phyloP scores from a whole-genome alignment of 495 filamentous ascomycete species.

The Aspergillus ellipticus region DNA sequence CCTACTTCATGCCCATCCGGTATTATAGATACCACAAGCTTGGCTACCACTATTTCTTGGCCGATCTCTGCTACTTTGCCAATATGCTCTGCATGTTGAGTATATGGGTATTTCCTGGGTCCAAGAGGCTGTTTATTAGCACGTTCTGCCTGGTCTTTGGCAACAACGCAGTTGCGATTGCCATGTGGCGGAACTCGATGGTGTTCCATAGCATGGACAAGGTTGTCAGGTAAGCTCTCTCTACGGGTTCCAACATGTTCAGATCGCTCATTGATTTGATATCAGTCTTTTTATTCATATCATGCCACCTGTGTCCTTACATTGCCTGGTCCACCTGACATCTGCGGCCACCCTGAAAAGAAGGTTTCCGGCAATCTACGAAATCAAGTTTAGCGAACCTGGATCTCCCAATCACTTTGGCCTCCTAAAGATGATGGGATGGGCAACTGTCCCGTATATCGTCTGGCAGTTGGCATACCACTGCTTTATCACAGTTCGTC shows the following conservation, averaged over 20 bases:
- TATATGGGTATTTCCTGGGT: constrained; percentile 87
- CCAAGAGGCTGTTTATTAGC: constrained; percentile 88
- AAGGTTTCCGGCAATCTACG: constrained; percentile 84
- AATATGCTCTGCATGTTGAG: constrained; percentile 79
- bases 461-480: constrained; percentile 92
- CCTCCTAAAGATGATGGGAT: constrained; percentile 80
- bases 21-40: constrained; percentile 83
- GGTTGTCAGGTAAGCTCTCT: constrained; percentile 62
- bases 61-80: constrained; percentile 97
- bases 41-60: constrained; percentile 96
- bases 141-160: constrained; percentile 90
- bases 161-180: constrained; percentile 96
- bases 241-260: neutral
- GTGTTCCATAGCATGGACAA: constrained; percentile 99
- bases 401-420: constrained; percentile 73
- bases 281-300: constrained; percentile 94
- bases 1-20: constrained; percentile 95
- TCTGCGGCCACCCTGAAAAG: constrained; percentile 56
- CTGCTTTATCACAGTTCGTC: constrained; percentile 86
- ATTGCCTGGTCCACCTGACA: constrained; percentile 85
- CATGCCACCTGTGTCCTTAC: constrained; percentile 90
- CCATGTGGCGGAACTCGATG: constrained; percentile 98
- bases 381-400: constrained; percentile 69
- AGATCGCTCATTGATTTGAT: constrained; percentile 10
- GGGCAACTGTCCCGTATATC: constrained; percentile 88